A percentile compares a stretch with the other conserved stretches of the same genome.
Evolutionary conservation across 306 rosid genomes (phyloP).

Genomic region (Lathyrus aphaca): DNA sequence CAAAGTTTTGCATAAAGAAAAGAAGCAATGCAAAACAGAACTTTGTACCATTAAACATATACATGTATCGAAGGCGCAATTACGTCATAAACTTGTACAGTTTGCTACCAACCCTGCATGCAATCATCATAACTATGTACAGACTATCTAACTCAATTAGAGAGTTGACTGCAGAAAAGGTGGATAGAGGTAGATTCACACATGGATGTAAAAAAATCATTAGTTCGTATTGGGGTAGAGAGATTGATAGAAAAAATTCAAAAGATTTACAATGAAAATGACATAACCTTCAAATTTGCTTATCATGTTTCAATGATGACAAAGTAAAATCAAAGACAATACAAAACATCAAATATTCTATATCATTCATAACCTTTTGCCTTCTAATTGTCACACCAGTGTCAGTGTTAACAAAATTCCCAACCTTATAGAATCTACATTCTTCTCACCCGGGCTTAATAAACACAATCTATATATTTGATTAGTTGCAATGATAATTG

Average conservation of each 20-base stretch:
- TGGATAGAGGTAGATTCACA: not conserved
- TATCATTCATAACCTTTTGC: not conserved
- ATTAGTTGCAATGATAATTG: not conserved
- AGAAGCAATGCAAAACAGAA: not conserved
- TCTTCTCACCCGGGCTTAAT: not conserved
- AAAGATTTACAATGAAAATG: not conserved
- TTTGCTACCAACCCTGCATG: not conserved
- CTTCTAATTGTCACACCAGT: not conserved
- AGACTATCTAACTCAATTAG: not conserved
- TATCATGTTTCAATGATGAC: not conserved
- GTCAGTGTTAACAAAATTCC: slow-evolving; percentile 8
- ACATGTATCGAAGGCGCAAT: not conserved
- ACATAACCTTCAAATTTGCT: not conserved
- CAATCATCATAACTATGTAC: not conserved
- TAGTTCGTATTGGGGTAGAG: too few relatives aligned
- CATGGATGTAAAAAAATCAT: not conserved
- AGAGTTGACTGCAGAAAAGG: not conserved
- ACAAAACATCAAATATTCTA: not conserved
- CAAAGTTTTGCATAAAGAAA: not conserved
- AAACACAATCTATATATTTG: not conserved
- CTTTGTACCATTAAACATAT: not conserved
- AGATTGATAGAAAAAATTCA: too few relatives aligned
- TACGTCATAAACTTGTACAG: not conserved
- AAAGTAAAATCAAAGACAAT: slow-evolving; percentile 7
- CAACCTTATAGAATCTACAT: slow-evolving; percentile 28